Conservation (phyloP, 495 filamentous ascomycete genomes). For the Tuber microsphaerosporum region DNA sequence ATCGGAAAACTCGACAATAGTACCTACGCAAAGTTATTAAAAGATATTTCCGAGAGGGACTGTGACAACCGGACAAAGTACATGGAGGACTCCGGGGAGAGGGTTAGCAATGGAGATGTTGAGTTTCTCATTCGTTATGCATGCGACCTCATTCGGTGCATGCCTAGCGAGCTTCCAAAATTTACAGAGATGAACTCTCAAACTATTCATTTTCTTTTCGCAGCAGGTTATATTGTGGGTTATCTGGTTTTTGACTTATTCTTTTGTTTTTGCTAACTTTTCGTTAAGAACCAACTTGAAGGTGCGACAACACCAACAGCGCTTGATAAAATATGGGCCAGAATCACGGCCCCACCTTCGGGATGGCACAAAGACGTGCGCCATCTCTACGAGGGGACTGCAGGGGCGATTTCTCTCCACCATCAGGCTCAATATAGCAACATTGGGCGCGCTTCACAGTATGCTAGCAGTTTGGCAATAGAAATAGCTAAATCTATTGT, state of each 20-base stretch:
- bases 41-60: conserved; percentile 39
- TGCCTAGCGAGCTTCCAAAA: conserved; percentile 35
- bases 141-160: conserved; percentile 39
- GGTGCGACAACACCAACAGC: conserved; percentile 29
- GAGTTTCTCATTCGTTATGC: conserved; percentile 41
- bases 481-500: conserved; percentile 36
- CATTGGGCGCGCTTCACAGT: conserved; percentile 29
- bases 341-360: conserved; percentile 37
- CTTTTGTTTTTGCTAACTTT: conserved; percentile 13
- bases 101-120: conserved; percentile 32
- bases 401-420: conserved; percentile 35
- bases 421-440: conserved; percentile 34
- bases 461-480: conserved; percentile 29
- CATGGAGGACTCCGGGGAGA: conserved; percentile 21
- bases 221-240: conserved; percentile 41
- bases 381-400: conserved; percentile 35
- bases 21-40: conserved; percentile 35
- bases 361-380: conserved; percentile 40
- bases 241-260: background rate
- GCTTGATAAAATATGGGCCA: conserved; percentile 33
- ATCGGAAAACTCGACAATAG: conserved; percentile 30
- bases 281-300: conserved; percentile 38
- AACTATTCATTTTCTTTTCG: conserved; percentile 40
- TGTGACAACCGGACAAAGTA: conserved; percentile 27
- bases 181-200: conserved; percentile 36